Base-by-base conservation (phyloP, 2,329 filamentous ascomycete species). In the Rhynchosporium agropyri region DNA sequence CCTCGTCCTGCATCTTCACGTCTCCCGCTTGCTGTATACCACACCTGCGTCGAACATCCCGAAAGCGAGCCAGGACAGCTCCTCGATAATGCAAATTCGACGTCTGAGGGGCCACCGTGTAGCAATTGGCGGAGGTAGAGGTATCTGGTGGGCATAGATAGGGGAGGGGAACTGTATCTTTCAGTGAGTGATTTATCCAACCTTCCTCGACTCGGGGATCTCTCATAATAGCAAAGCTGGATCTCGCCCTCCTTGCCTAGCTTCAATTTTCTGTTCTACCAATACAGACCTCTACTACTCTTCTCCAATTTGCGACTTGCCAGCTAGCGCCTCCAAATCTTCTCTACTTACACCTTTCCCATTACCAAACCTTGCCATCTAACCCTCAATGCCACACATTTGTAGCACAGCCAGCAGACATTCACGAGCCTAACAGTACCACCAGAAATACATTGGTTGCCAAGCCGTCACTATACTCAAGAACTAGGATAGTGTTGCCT, bases 21-120 rank as follows among this genome's bases (percentile, higher is more conserved):
- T 42, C 20, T n/a, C 20, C 20, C 20, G 20, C 20, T 20, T 20
- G 20, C 20, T 20, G 20, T 20, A 20, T 20, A 20, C 20, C 20
- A 20, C 20, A 20, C 20, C 20, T 20, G 0, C 20, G 36, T 20
- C 33, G 8, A 29, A 3, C 20, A 20, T 20, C 20, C 33, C 26
- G n/a, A 12, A 36, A 5, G 10, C 8, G 36, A 28, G 51, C 38
- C 20, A 15, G 38, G 3, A 42, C 33, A 40, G 51, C 36, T 20
- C n/a, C 20, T 40, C 36, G 51, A 54, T 54, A 54, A 54, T 54
- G 51, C 51, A 38, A 38, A 42, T 29, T 15, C n/a, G 28, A 40
- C 51, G 20, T 12, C 20, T 15, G 51, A 33, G 51, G 36, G n/a
- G 2, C 20, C 13, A 28, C 28, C 29, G 51, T 54, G 51, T 36